Evolutionary conservation across 2,329 filamentous ascomycete species (phyloP), one percentile per base, ranked within the genome.

Genomic region (Fusarium oxysporum): DNA sequence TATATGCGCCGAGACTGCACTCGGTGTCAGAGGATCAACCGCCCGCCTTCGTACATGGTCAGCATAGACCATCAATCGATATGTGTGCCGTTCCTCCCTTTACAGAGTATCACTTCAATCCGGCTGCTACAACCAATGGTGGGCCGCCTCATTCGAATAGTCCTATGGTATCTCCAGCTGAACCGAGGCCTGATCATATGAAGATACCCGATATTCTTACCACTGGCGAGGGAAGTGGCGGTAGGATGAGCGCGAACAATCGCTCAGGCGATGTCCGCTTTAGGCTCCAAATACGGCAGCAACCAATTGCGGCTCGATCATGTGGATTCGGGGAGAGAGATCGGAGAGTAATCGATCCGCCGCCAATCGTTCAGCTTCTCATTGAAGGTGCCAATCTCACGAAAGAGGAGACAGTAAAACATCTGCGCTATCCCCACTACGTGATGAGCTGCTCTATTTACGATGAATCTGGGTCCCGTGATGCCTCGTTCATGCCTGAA

Each of bases 241-340:
- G 50, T 32, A 44, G 41, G 14, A 48, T 40, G 30, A 55, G 37
- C 41, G 53, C 41, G 37, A 62, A 30, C 43, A 64, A 43, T 16
- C 64, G 50, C 17, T 45, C 55, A 12, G 45, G 55, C 28, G 41
- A 72, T 51, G 75, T 79, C n/a, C 53, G 55, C 14, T 83, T 83
- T 63, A 72, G 66, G 9, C 75, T 83, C 8, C 75, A 50, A 21
- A 89, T 96, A 70, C 91, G 93, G 55, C 93, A 96, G 80, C 93
- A 96, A 77, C 93, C 93, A 13, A 86, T 90, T 23, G 93, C 93
- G 2, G 93, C 93, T 59, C 87, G 93, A 74, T 93, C 93, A 45
- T 96, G 93, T 77, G 93, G 93, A 3, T 96, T 95, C 79, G 93
- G 93, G 68, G 93, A 96, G 81, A 87, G 93, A 72, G 93, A 96